These are phyloP conservation scores for Aspergillus pseudotamarii DNA, from an alignment of 2,329 filamentous ascomycete species.

Conservation along the genomic window DNA sequence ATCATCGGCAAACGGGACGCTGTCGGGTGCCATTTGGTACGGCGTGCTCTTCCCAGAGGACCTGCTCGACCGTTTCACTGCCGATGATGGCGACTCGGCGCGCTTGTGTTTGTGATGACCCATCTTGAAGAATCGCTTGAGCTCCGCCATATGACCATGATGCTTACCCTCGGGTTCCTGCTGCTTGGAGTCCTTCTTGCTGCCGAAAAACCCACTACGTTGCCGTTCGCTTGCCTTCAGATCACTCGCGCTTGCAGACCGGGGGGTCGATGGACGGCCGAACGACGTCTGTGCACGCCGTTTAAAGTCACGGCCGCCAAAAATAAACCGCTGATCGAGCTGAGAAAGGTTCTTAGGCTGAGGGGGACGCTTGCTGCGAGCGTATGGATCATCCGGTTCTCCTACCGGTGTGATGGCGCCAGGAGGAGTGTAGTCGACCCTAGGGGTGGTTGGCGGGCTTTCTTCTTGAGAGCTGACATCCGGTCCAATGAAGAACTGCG, in stretches of 20 bases:
- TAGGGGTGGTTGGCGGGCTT: conserved; percentile 64
- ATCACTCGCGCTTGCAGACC: conserved; percentile 49
- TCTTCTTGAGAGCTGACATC: conserved; percentile 60
- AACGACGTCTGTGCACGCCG: conserved; percentile 60
- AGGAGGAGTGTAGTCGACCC: conserved; percentile 59
- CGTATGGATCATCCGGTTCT: conserved; percentile 82
- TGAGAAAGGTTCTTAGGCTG: conserved; percentile 66
- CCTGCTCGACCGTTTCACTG: conserved; percentile 58
- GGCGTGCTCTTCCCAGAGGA: conserved; percentile 56
- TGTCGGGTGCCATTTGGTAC: conserved; percentile 53
- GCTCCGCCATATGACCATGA: conserved; percentile 81
- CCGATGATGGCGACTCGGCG: conserved; percentile 63
- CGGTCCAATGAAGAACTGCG: conserved; percentile 60
- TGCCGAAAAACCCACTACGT: conserved; percentile 57
- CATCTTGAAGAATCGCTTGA: conserved; percentile 93
- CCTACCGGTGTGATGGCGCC: conserved; percentile 78
- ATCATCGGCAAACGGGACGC: conserved; percentile 88
- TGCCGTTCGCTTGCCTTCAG: conserved; percentile 53
- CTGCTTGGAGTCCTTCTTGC: conserved; percentile 55
- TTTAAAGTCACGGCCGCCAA: conserved; percentile 73
- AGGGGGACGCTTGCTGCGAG: conserved; percentile 75
- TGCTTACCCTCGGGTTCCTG: conserved; percentile 56
- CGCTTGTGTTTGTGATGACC: conserved; percentile 65
- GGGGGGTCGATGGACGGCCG: conserved; percentile 46
- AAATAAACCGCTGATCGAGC: conserved; percentile 82